A percentile compares a stretch with the other conserved stretches of the same genome.
phyloP scores from a whole-genome alignment of 2,329 filamentous ascomycete species.

The Esteya vermicola region DNA sequence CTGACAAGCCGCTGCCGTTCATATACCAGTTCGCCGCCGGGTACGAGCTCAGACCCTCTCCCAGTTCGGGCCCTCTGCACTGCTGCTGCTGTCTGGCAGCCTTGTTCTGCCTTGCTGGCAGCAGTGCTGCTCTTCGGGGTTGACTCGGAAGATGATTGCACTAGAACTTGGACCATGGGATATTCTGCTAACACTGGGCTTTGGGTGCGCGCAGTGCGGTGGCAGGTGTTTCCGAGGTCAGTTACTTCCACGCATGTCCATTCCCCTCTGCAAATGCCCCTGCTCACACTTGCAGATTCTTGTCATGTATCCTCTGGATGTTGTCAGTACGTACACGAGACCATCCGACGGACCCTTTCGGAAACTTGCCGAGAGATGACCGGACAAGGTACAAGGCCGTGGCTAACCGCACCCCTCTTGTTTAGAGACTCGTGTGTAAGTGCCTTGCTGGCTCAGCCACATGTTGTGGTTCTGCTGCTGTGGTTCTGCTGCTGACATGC shows the following conservation, averaged over 20 bases:
- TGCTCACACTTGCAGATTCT: slow-evolving; percentile 48
- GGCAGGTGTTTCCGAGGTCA: slow-evolving; percentile 92
- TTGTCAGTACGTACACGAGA: slow-evolving; percentile 64
- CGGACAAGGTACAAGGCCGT: slow-evolving; percentile 24
- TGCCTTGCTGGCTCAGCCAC: background rate
- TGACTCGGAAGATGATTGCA: background rate
- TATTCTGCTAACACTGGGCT: slow-evolving; percentile 3
- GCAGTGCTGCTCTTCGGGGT: background rate
- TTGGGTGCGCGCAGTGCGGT: slow-evolving; percentile 73
- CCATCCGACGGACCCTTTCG: background rate
- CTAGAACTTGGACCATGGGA: too few relatives aligned
- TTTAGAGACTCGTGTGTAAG: slow-evolving; percentile 12
- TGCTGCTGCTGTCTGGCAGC: background rate
- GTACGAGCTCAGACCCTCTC: slow-evolving; percentile 17
- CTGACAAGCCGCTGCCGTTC: slow-evolving; percentile 68
- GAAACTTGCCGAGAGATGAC: background rate
- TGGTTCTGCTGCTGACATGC: background rate
- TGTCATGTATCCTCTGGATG: slow-evolving; percentile 95
- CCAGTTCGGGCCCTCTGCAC: background rate
- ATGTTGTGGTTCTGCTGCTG: background rate
- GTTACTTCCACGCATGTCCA: slow-evolving; percentile 18
- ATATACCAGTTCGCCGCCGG: slow-evolving; percentile 91
- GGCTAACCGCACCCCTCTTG: slow-evolving; percentile 10
- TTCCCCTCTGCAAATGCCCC: background rate
- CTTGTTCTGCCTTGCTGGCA: background rate